These are phyloP conservation scores for Globomyces sp. DNA, from an alignment of 371 early-diverging fungal genomes.

Conservation along the genomic window DNA sequence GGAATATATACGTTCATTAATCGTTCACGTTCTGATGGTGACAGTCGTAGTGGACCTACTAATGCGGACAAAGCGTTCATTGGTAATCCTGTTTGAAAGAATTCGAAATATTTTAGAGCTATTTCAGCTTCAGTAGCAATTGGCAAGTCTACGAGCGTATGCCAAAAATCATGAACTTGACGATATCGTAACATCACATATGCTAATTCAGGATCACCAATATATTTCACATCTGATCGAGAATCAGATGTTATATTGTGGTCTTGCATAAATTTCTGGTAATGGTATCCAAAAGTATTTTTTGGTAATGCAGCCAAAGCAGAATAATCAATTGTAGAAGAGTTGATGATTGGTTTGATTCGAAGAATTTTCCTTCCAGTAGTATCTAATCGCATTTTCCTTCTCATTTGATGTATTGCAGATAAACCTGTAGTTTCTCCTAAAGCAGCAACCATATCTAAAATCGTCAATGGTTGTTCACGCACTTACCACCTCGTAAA, in stretches of 20 bases:
- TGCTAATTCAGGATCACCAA: slow-evolving; percentile 86
- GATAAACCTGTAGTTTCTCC: slow-evolving; percentile 84
- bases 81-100: slow-evolving; percentile 83
- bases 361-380: slow-evolving; percentile 81
- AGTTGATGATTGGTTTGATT: slow-evolving; percentile 74
- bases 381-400: slow-evolving; percentile 72
- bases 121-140: slow-evolving; percentile 89
- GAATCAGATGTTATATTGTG: slow-evolving; percentile 84
- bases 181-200: slow-evolving; percentile 93
- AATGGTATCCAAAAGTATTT: slow-evolving; percentile 83
- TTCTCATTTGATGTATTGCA: slow-evolving; percentile 66
- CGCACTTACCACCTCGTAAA: slow-evolving; percentile 4
- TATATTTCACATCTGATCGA: slow-evolving; percentile 75
- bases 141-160: slow-evolving; percentile 73
- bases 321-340: slow-evolving; percentile 54
- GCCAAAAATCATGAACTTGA: slow-evolving; percentile 93
- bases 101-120: slow-evolving; percentile 93
- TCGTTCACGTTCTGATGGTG: slow-evolving; percentile 56
- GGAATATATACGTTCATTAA: slow-evolving; percentile 74
- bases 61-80: slow-evolving; percentile 78
- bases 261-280: slow-evolving; percentile 73
- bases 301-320: slow-evolving; percentile 61
- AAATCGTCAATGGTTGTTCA: not conserved
- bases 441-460: slow-evolving; percentile 89
- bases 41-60: slow-evolving; percentile 76